Conservation (phyloP, 192 early-diverging fungal species). For the Lunasporangiospora selenospora region DNA sequence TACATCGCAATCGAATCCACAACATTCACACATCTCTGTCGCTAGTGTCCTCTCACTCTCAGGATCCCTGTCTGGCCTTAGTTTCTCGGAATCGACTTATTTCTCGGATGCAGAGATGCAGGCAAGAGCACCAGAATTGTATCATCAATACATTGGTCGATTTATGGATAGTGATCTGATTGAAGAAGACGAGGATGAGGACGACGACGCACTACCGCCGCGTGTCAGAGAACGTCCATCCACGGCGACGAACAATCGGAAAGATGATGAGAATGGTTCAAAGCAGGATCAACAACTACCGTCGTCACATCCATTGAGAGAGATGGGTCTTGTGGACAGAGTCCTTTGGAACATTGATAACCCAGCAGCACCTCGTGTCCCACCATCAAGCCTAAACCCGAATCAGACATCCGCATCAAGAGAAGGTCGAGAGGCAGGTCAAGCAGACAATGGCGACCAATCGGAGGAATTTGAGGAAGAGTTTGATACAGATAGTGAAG, state of each 20-base stretch:
- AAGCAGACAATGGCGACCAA: background rate
- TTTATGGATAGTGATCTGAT: constrained; percentile 41
- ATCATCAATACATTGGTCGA: constrained; percentile 44
- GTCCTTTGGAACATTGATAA: constrained; percentile 42
- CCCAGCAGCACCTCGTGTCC: no score
- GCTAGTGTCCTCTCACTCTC: constrained; percentile 38
- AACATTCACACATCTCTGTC: no score
- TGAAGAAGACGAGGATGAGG: constrained; percentile 9
- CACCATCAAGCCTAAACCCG: no score
- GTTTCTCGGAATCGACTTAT: constrained; percentile 43
- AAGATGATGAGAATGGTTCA: background rate
- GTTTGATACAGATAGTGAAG: constrained; percentile 44
- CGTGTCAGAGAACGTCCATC: no score
- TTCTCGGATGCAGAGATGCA: constrained; percentile 48
- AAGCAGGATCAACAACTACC: constrained; percentile 1
- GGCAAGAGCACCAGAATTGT: constrained; percentile 30
- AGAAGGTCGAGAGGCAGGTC: constrained; percentile 10
- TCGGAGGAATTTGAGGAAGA: constrained; percentile 32
- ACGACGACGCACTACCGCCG: background rate
- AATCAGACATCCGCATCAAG: no score
- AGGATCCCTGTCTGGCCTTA: constrained; percentile 43
- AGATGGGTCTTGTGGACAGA: constrained; percentile 30
- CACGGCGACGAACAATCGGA: background rate
- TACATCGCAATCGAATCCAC: no score
- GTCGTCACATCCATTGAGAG: constrained; percentile 18